Conservation (phyloP, 208 protist species). For the Acanthamoeba lenticulata region DNA sequence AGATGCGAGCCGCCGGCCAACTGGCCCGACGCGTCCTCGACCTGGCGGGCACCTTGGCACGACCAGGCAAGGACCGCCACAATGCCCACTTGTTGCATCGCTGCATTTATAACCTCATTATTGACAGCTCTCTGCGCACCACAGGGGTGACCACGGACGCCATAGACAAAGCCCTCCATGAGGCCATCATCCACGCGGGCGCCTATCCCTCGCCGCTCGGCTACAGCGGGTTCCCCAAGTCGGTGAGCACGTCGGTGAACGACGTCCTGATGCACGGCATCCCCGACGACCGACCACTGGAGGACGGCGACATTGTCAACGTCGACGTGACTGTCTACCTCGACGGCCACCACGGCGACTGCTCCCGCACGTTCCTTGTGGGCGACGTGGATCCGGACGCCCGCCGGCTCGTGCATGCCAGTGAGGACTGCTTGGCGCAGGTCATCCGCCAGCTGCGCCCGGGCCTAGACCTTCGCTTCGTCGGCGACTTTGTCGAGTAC, state of each 20-base stretch:
- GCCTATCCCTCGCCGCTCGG: constrained; percentile 98
- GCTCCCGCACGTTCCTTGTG: constrained; percentile 81
- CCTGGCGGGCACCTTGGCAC: not conserved
- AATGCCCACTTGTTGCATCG: not conserved
- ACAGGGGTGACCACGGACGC: constrained; percentile 98
- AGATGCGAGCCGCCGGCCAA: not conserved
- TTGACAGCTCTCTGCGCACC: too few species aligned
- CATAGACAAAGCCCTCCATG: constrained; percentile 91
- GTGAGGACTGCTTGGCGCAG: not conserved
- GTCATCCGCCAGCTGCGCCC: constrained; percentile 68
- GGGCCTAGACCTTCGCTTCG: constrained; percentile 83
- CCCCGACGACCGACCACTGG: constrained; percentile 93
- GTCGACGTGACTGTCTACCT: constrained; percentile 96
- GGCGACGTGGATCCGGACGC: constrained; percentile 80
- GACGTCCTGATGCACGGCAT: constrained; percentile 92
- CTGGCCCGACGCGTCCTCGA: constrained; percentile 12
- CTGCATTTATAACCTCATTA: not conserved
- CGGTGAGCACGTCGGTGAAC: constrained; percentile 94
- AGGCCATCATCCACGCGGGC: constrained; percentile 80
- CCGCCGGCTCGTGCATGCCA: constrained; percentile 67
- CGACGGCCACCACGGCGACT: constrained; percentile 83
- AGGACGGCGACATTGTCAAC: constrained; percentile 98
- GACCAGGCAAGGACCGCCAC: not conserved
- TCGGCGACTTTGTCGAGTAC: constrained; percentile 80
- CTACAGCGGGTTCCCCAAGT: constrained; percentile 98